A percentile compares a stretch with the other conserved stretches of the same genome.
Conservation (phyloP, 148 eudicot genomes). For the Rhododendron molle region DNA sequence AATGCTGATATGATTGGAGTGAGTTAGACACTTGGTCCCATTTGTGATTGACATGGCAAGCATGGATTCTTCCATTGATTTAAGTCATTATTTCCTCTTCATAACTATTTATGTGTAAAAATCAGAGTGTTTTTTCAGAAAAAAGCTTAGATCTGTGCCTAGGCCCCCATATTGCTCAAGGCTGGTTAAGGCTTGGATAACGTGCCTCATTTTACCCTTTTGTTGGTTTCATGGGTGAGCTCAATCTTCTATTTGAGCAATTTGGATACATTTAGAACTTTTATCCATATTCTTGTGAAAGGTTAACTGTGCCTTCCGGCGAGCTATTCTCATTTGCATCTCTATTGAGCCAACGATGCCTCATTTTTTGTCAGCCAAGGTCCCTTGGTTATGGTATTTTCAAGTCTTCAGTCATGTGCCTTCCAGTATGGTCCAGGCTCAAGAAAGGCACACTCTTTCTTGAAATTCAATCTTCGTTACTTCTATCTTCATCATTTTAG, state of each 20-base stretch:
- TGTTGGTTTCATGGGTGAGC: neutral
- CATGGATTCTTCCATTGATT: neutral
- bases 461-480: neutral
- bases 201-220: neutral
- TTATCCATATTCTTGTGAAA: neutral
- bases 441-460: neutral
- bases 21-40: neutral
- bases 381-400: neutral
- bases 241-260: neutral
- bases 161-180: neutral
- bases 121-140: neutral
- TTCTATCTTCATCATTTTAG: neutral
- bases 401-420: neutral
- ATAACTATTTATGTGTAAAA: neutral
- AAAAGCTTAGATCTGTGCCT: neutral
- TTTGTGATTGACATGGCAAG: neutral
- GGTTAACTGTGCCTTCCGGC: neutral
- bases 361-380: neutral
- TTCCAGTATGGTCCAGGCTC: neutral
- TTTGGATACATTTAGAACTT: neutral
- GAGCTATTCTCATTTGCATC: neutral
- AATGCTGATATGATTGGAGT: neutral
- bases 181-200: neutral
- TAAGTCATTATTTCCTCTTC: neutral
- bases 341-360: neutral